These are phyloP conservation scores for Coccinonectria pachysandricola DNA, from an alignment of 2,329 filamentous ascomycete species.

Conservation along the genomic window DNA sequence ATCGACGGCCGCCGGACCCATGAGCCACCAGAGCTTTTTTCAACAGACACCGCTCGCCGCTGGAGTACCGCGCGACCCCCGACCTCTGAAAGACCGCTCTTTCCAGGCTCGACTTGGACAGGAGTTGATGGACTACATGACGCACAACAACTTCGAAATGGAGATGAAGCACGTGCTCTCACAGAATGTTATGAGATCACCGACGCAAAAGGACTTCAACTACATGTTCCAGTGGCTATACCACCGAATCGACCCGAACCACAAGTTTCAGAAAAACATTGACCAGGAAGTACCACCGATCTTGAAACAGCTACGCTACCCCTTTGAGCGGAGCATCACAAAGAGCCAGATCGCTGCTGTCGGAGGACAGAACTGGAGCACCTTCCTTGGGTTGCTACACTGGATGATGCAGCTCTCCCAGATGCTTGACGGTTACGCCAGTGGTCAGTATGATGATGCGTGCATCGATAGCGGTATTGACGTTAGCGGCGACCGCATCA, in stretches of 20 bases:
- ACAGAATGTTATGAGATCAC: slow-evolving; percentile 82
- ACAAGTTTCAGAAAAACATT: slow-evolving; percentile 87
- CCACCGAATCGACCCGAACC: slow-evolving; percentile 86
- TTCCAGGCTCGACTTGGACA: slow-evolving; percentile 78
- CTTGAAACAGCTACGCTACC: slow-evolving; percentile 86
- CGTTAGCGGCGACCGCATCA: slow-evolving; percentile 80
- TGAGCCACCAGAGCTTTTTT: slow-evolving; percentile 86
- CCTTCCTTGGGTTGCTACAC: slow-evolving; percentile 84
- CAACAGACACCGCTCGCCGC: slow-evolving; percentile 73
- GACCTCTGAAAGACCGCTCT: slow-evolving; percentile 70
- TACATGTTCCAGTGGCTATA: slow-evolving; percentile 98
- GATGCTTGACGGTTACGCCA: slow-evolving; percentile 78
- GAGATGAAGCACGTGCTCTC: slow-evolving; percentile 94
- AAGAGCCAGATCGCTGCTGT: slow-evolving; percentile 94
- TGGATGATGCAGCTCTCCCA: slow-evolving; percentile 99
- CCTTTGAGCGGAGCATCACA: slow-evolving; percentile 89
- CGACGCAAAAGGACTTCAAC: slow-evolving; percentile 97
- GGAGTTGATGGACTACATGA: slow-evolving; percentile 84
- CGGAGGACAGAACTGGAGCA: slow-evolving; percentile 93
- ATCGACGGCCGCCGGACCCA: slow-evolving; percentile 56
- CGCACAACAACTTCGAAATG: slow-evolving; percentile 91
- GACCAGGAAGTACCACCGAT: slow-evolving; percentile 91
- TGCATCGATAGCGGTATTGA: slow-evolving; percentile 83
- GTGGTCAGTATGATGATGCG: slow-evolving; percentile 77
- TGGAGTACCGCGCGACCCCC: slow-evolving; percentile 75